These are phyloP conservation scores for Saraca asoca DNA, from an alignment of 331 rosid genomes.

Conservation along the genomic window DNA sequence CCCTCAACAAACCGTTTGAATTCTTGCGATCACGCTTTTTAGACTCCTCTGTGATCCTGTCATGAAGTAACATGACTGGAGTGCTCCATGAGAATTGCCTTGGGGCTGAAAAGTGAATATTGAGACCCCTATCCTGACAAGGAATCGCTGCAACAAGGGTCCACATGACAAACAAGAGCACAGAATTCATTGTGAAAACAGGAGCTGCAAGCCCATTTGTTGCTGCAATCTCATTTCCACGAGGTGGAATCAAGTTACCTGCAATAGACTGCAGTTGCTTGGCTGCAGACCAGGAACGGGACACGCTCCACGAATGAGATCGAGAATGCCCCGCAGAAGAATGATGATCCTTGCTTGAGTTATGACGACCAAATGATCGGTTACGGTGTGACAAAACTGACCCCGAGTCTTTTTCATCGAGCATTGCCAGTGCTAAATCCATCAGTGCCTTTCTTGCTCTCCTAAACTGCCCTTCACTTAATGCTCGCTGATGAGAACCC, in stretches of 20 bases:
- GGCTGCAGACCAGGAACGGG: conserved; percentile 90
- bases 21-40: conserved; percentile 74
- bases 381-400: conserved; percentile 67
- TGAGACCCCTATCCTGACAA: conserved; percentile 83
- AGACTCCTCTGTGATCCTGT: conserved; percentile 77
- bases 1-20: conserved; percentile 76
- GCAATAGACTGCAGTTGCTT: conserved; percentile 88
- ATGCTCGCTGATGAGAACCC: conserved; percentile 60
- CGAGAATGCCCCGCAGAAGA: conserved; percentile 72
- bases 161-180: conserved; percentile 75
- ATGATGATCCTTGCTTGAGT: conserved; percentile 55
- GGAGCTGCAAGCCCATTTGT: conserved; percentile 64
- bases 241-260: conserved; percentile 71
- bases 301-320: conserved; percentile 89
- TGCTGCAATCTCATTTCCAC: conserved; percentile 63
- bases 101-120: conserved; percentile 65
- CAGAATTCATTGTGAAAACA: conserved; percentile 73
- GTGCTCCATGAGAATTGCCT: conserved; percentile 73
- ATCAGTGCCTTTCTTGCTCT: conserved; percentile 87
- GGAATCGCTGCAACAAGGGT: conserved; percentile 89
- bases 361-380: conserved; percentile 83
- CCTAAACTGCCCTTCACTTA: conserved; percentile 76
- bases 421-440: conserved; percentile 81
- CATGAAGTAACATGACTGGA: conserved; percentile 55
- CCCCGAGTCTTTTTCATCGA: conserved; percentile 75